Evolutionary conservation across 345 rosid genomes (phyloP), one percentile per base, ranked within the genome.

Genomic region (Hypericum perforatum): DNA sequence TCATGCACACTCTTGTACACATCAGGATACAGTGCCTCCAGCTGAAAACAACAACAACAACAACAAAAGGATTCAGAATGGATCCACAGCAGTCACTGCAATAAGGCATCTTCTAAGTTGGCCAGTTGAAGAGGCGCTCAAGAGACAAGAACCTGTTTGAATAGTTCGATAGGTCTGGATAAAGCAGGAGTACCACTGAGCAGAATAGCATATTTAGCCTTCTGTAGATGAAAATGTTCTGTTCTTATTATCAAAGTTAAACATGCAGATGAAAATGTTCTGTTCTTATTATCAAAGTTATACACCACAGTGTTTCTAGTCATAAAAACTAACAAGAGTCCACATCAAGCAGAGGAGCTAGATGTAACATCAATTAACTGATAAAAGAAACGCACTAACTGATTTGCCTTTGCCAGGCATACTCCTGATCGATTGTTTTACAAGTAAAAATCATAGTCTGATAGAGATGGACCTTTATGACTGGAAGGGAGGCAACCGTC

Each of bases 111-210:
- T 58, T 57, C 50, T 45, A 59, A 37, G 43, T 16, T 53, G 50
- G 43, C 44, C 32, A 22, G 4, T 22, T 22, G 32, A 22, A 22
- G 32, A 22, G 32, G 32, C 32, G 32, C 32, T 22, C 32, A 22
- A 61, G 11, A 40, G 13, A 56, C 11, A 59, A 9, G 41, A 56
- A 86, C 97, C 96, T 91, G 98, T 74, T 91, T 91, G 71, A 76
- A 79, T 52, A 91, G 79, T 75, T 91, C 98, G 68, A 91, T 87
- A 16, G 96, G 98, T 68, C 98, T 73, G 45, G 98, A 91, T 60
- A 91, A 76, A 61, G 98, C 98, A 72, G 98, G 98, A 53, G 96
- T 91, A 63, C 98, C 98, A 70, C 92, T 86, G 22, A 91, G 87
- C 63, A 86, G 69, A 22, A 86, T 65, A 47, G 94, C 92, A 70